These are phyloP conservation scores for Trichophyton schoenleinii DNA, from an alignment of 2,329 filamentous ascomycete species.

Conservation along the genomic window DNA sequence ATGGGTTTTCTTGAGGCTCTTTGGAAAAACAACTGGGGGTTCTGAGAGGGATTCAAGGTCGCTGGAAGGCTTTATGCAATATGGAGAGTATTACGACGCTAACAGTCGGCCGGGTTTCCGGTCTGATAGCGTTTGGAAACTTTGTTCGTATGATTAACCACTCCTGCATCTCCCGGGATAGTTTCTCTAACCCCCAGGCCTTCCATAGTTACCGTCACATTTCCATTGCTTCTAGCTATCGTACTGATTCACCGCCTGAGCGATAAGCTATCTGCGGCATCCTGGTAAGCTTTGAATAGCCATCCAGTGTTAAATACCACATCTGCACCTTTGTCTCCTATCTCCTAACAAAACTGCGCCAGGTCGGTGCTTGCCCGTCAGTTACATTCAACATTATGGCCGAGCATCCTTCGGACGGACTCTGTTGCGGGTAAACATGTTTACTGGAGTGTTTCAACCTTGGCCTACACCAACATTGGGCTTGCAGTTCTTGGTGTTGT, in stretches of 20 bases:
- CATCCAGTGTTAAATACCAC: not conserved
- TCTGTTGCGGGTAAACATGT: conserved; percentile 22
- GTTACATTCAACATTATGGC: conserved; percentile 34
- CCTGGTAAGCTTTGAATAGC: conserved; percentile 11
- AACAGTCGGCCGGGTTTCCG: conserved; percentile 4
- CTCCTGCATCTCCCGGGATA: not conserved
- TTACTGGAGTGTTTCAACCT: conserved; percentile 10
- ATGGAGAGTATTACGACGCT: not conserved
- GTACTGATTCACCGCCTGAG: conserved; percentile 26
- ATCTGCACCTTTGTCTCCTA: not conserved
- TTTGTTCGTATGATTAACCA: not conserved
- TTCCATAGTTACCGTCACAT: conserved; percentile 24
- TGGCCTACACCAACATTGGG: not conserved
- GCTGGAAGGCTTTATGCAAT: not conserved
- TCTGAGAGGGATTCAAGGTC: not conserved
- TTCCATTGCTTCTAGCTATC: conserved; percentile 26
- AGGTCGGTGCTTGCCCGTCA: conserved; percentile 27
- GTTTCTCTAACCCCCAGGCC: not conserved
- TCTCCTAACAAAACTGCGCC: not conserved
- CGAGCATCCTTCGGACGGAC: conserved; percentile 31
- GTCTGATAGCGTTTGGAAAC: not conserved
- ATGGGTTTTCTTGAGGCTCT: not conserved
- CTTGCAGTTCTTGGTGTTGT: conserved; percentile 15
- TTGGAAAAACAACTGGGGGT: not conserved
- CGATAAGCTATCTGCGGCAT: conserved; percentile 23